Evolutionary conservation across 768 basidiomycete genomes (phyloP).

Genomic region (Mycena haematopus): DNA sequence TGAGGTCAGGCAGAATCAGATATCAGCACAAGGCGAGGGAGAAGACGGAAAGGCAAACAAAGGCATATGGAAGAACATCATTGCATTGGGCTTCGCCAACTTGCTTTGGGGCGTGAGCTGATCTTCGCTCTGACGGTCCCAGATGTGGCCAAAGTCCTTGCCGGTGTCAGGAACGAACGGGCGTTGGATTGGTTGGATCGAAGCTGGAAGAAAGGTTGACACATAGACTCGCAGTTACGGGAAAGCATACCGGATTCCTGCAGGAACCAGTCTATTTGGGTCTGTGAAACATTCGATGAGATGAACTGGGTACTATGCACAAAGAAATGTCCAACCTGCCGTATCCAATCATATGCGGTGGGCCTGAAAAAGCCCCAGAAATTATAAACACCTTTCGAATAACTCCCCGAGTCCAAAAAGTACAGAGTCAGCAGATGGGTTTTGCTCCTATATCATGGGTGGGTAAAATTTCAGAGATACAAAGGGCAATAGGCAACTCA

Average conservation of each 20-base stretch:
- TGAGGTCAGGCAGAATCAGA: conserved; percentile 34
- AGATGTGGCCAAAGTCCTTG: conserved; percentile 70
- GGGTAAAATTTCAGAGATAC: background rate
- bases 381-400: conserved; percentile 64
- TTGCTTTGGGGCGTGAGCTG: conserved; percentile 63
- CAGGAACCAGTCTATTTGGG: conserved; percentile 92
- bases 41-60: conserved; percentile 54
- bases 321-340: conserved; percentile 47
- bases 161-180: conserved; percentile 83
- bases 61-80: conserved; percentile 99
- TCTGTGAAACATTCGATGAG: conserved; percentile 47
- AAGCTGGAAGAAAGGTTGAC: conserved; percentile 39
- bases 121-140: conserved; percentile 62
- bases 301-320: conserved; percentile 5
- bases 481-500: conserved; percentile 50
- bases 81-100: conserved; percentile 91
- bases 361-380: conserved; percentile 71
- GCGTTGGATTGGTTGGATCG: conserved; percentile 76
- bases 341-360: conserved; percentile 88
- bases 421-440: conserved; percentile 91
- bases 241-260: conserved; percentile 66
- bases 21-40: conserved; percentile 7
- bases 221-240: background rate
- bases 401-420: conserved; percentile 88
- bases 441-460: conserved; percentile 61